Evolutionary conservation across 2,329 filamentous ascomycete species (phyloP).

Genomic region (Penicillium sp.): DNA sequence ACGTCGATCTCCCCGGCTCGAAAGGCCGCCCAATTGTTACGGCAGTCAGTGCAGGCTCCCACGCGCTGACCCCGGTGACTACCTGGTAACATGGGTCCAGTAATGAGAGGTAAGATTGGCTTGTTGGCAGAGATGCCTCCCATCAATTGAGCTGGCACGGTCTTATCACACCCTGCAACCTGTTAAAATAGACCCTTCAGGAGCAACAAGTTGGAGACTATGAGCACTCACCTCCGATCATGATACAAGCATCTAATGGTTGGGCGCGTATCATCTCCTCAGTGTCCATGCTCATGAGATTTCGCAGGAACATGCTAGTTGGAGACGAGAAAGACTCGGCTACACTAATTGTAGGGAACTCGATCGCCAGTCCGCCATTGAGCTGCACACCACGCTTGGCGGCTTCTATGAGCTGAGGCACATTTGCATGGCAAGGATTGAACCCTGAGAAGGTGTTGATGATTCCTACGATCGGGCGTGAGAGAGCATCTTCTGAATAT

Average conservation of each 20-base stretch:
- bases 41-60: constrained; percentile 73
- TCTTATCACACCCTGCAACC: constrained; percentile 69
- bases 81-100: constrained; percentile 75
- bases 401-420: constrained; percentile 70
- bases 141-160: constrained; percentile 73
- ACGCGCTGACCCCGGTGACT: constrained; percentile 65
- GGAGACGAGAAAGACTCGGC: constrained; percentile 70
- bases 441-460: constrained; percentile 73
- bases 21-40: constrained; percentile 72
- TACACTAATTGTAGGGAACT: constrained; percentile 73
- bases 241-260: constrained; percentile 66
- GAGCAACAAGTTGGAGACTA: neutral
- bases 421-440: constrained; percentile 74
- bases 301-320: constrained; percentile 74
- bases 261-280: constrained; percentile 76
- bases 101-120: constrained; percentile 67
- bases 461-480: constrained; percentile 71
- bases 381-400: constrained; percentile 69
- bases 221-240: constrained; percentile 61
- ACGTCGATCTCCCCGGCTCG: constrained; percentile 67
- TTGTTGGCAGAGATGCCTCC: constrained; percentile 74
- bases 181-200: neutral
- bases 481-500: constrained; percentile 71
- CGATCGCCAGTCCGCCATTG: constrained; percentile 66
- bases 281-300: constrained; percentile 78